Percentiles rank a stretch among this genome's conserved stretches.
These are phyloP conservation scores for Pontederia crassipes DNA, from an alignment of 176 grass and related monocot genomes.

Conservation along the genomic window DNA sequence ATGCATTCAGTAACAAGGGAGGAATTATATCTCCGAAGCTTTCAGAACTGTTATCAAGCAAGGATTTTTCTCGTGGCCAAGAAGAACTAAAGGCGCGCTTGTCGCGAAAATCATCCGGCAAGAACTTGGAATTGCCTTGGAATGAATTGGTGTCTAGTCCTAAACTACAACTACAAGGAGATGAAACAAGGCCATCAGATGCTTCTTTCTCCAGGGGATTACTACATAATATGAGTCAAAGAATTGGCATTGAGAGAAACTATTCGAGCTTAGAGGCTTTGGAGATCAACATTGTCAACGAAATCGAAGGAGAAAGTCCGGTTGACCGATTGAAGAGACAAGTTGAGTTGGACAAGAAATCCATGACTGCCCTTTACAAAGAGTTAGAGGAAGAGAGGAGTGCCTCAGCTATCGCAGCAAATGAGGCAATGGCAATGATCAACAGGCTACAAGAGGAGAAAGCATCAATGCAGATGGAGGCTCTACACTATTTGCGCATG, in stretches of 20 bases:
- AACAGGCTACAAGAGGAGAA: constrained; percentile 19
- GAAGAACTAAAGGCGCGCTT: constrained; percentile 59
- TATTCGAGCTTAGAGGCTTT: constrained; percentile 30
- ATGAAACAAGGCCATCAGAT: constrained; percentile 29
- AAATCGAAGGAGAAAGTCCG: constrained; percentile 10
- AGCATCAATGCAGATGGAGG: constrained; percentile 14
- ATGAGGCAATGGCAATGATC: constrained; percentile 19
- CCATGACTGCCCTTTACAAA: constrained; percentile 7
- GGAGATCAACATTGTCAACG: constrained; percentile 15
- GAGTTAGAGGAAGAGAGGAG: constrained; percentile 13
- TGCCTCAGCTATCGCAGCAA: constrained; percentile 5
- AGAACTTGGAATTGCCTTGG: constrained; percentile 19
- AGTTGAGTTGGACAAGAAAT: constrained; percentile 9
- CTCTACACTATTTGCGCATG: constrained; percentile 7
- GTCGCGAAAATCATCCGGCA: constrained; percentile 43
- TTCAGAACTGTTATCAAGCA: constrained; percentile 27
- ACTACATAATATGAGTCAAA: constrained; percentile 42
- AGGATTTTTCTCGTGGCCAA: constrained; percentile 36
- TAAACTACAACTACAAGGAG: constrained; percentile 24
- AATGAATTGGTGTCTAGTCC: constrained; percentile 23
- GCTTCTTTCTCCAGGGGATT: background rate
- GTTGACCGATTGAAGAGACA: background rate
- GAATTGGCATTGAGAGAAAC: constrained; percentile 36
- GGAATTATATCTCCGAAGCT: constrained; percentile 9
- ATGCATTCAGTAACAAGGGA: constrained; percentile 19